Conservation (phyloP, 805 yeast species). For the Cyberlindnera saturnus region DNA sequence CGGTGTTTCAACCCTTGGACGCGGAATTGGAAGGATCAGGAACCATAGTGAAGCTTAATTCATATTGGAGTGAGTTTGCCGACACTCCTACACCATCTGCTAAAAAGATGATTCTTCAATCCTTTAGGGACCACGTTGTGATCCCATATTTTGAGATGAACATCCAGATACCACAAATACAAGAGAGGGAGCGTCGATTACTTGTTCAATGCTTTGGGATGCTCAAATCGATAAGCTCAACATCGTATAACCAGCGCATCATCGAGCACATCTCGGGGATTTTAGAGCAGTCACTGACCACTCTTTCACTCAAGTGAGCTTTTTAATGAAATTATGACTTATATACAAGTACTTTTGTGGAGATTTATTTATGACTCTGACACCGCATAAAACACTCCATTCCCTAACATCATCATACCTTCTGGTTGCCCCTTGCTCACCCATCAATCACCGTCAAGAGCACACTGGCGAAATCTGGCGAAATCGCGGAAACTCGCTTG, state of each 20-base stretch:
- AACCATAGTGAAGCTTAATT: conserved; percentile 19
- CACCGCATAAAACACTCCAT: too few species aligned
- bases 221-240: conserved; percentile 44
- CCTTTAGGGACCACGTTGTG: conserved; percentile 48
- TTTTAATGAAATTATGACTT: not conserved
- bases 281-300: conserved; percentile 11
- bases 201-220: conserved; percentile 60
- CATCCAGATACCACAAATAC: conserved; percentile 27
- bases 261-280: conserved; percentile 37
- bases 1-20: conserved; percentile 56
- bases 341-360: not conserved
- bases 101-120: conserved; percentile 34
- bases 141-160: conserved; percentile 45
- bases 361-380: too few species aligned
- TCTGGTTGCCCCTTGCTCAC: too few species aligned
- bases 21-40: conserved; percentile 33
- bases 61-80: conserved; percentile 23
- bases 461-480: too few species aligned
- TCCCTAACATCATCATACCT: too few species aligned
- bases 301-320: not conserved
- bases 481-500: too few species aligned
- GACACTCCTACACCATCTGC: conserved; percentile 26
- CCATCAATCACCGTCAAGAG: too few species aligned
- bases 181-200: conserved; percentile 28
- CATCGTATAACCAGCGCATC: conserved; percentile 50